phyloP scores from a whole-genome alignment of 1,284 basidiomycete species.

The Afroboletus lepidellus region DNA sequence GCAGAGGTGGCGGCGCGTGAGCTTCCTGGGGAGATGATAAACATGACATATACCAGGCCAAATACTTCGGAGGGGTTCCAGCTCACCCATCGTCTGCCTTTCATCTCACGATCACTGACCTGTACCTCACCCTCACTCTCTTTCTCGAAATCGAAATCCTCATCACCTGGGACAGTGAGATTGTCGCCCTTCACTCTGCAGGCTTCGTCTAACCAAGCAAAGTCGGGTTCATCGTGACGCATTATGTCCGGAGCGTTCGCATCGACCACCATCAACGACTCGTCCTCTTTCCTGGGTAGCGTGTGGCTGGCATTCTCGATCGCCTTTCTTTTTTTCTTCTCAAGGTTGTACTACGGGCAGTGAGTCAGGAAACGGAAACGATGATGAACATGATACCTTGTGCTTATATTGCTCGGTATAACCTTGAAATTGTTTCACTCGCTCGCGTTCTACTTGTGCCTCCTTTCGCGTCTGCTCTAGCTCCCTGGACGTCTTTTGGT shows the following conservation, averaged over 20 bases:
- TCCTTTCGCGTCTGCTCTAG: constrained; percentile 21
- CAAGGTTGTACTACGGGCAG: constrained; percentile 18
- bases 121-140: constrained; percentile 23
- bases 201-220: constrained; percentile 32
- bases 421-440: constrained; percentile 22
- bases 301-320: constrained; percentile 15
- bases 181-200: constrained; percentile 30
- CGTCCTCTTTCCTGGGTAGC: constrained; percentile 22
- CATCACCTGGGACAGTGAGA: constrained; percentile 18
- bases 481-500: constrained; percentile 19
- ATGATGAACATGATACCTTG: constrained; percentile 10
- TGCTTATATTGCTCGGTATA: constrained; percentile 20
- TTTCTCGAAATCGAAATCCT: constrained; percentile 10
- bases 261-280: constrained; percentile 32
- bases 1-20: constrained; percentile 6
- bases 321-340: constrained; percentile 32
- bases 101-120: not conserved
- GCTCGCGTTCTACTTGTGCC: constrained; percentile 15
- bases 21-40: constrained; percentile 10
- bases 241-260: constrained; percentile 27
- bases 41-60: not conserved
- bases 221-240: constrained; percentile 11
- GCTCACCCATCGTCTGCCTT: constrained; percentile 16
- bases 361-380: constrained; percentile 1
- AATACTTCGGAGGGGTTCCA: not conserved